phyloP scores from a whole-genome alignment of 768 basidiomycete genomes.

The Leccinum boreale region DNA sequence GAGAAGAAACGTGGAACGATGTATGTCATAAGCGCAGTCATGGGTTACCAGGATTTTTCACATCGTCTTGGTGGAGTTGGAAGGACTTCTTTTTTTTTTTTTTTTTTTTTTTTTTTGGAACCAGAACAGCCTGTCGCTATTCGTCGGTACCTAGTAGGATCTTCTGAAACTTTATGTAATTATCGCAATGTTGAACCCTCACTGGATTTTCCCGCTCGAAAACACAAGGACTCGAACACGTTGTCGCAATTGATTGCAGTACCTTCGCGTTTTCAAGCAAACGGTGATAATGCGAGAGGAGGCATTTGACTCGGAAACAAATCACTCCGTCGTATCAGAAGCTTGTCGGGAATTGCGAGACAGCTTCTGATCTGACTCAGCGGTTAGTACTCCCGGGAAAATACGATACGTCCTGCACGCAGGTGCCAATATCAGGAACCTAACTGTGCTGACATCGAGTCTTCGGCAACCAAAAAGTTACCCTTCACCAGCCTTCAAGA shows the following conservation, averaged over 20 bases:
- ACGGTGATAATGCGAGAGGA: neutral
- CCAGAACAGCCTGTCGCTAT: neutral
- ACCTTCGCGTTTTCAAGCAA: neutral
- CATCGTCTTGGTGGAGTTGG: neutral
- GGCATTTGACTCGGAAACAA: neutral
- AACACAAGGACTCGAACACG: too few relatives aligned
- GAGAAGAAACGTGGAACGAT: constrained; percentile 7
- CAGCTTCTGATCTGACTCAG: neutral
- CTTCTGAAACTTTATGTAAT: neutral
- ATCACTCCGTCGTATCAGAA: neutral
- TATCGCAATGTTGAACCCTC: too few relatives aligned
- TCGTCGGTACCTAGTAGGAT: neutral
- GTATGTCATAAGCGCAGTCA: constrained; percentile 6
- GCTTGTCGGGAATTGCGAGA: neutral
- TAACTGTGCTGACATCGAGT: neutral
- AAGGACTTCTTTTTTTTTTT: neutral
- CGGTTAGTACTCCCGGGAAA: neutral
- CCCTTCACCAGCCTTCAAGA: neutral
- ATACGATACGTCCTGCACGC: neutral
- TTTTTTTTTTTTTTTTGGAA: neutral
- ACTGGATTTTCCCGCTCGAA: too few relatives aligned
- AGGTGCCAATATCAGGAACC: neutral
- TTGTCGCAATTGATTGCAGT: neutral
- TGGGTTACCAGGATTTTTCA: neutral
- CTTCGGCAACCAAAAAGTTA: neutral